A percentile compares a stretch with the other conserved stretches of the same genome.
These are phyloP conservation scores for Lumnitzera racemosa DNA, from an alignment of 345 rosid species.

Conservation along the genomic window DNA sequence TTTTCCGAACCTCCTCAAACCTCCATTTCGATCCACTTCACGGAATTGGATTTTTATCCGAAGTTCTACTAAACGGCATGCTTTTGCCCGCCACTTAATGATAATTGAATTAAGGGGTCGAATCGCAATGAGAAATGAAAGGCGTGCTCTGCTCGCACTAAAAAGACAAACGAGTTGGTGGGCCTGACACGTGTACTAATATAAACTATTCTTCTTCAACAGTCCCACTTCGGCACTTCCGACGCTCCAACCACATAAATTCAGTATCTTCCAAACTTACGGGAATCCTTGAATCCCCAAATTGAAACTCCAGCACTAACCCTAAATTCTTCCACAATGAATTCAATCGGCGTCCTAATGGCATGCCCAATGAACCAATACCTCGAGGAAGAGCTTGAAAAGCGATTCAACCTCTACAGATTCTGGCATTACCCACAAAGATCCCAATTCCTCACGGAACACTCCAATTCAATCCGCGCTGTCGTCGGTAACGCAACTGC, in stretches of 20 bases:
- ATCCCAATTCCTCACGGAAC: conserved; percentile 26
- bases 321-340: conserved; percentile 29
- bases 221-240: too few species aligned
- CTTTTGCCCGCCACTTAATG: too few species aligned
- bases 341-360: conserved; percentile 66
- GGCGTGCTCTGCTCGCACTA: too few species aligned
- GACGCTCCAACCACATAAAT: background rate
- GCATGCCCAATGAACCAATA: conserved; percentile 48
- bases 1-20: too few species aligned
- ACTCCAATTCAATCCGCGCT: conserved; percentile 55
- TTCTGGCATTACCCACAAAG: conserved; percentile 40
- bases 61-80: too few species aligned
- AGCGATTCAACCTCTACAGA: conserved; percentile 57
- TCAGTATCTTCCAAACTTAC: background rate
- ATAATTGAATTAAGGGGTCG: too few species aligned
- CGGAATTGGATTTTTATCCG: too few species aligned
- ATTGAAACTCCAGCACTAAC: background rate
- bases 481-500: conserved; percentile 50
- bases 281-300: background rate
- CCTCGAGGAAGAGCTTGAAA: conserved; percentile 62
- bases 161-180: too few species aligned
- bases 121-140: too few species aligned
- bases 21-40: too few species aligned
- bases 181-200: too few species aligned
- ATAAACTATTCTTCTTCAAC: too few species aligned